Conservation (phyloP, 1,139 yeast genomes). For the Pichia sp. region DNA sequence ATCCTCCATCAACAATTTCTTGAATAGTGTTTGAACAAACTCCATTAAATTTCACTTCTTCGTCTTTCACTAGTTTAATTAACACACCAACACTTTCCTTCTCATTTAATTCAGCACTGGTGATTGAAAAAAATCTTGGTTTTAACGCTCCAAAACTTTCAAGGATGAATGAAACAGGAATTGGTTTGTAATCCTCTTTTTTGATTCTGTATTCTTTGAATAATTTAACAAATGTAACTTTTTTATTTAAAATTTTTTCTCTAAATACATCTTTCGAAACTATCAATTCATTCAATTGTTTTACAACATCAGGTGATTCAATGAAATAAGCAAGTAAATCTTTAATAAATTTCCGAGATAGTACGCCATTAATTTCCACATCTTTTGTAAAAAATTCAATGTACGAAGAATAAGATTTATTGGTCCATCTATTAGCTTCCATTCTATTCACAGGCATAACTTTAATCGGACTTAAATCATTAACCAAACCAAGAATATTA, state of each 20-base stretch:
- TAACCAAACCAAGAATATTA: conserved; percentile 38
- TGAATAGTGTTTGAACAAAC: conserved; percentile 83
- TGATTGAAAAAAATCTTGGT: conserved; percentile 93
- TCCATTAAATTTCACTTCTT: conserved; percentile 46
- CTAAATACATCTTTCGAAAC: conserved; percentile 62
- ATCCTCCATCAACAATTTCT: conserved; percentile 55
- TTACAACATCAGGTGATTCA: conserved; percentile 53
- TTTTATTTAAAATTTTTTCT: conserved; percentile 47
- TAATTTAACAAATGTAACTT: conserved; percentile 68
- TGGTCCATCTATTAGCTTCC: conserved; percentile 7
- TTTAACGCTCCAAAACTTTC: conserved; percentile 76
- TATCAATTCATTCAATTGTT: conserved; percentile 45
- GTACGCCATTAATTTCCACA: conserved; percentile 83
- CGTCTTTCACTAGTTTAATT: conserved; percentile 59
- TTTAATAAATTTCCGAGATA: conserved; percentile 76
- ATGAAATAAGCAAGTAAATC: conserved; percentile 66
- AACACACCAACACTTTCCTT: conserved; percentile 50
- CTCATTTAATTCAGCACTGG: conserved; percentile 28
- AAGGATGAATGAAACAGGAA: conserved; percentile 78
- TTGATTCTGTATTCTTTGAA: conserved; percentile 47
- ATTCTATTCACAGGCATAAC: conserved; percentile 12
- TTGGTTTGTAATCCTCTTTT: conserved; percentile 53
- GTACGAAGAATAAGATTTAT: conserved; percentile 36
- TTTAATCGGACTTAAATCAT: not conserved
- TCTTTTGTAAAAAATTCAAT: conserved; percentile 77